Evolutionary conservation across 192 early-diverging fungal genomes (phyloP).

Genomic region (Gonapodya sp.): DNA sequence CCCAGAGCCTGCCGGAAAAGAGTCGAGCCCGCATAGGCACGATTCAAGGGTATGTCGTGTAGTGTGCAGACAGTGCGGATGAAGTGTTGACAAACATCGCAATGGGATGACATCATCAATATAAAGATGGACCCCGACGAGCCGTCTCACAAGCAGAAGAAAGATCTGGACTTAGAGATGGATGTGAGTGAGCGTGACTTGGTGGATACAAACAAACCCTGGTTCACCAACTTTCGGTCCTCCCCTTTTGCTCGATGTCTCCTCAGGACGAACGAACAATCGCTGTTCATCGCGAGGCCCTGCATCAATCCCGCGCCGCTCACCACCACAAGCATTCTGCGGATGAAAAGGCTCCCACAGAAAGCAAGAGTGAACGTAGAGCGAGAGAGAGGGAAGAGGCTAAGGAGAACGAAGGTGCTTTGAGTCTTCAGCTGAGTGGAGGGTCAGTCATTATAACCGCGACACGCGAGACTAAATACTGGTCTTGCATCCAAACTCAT

Average conservation of each 20-base stretch:
- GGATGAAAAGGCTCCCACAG: background rate
- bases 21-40: background rate
- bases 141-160: background rate
- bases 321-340: background rate
- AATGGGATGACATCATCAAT: background rate
- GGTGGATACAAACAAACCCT: background rate
- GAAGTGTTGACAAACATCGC: no score
- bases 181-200: background rate
- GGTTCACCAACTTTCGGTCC: no score
- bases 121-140: background rate
- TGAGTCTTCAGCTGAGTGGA: no score
- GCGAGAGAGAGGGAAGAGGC: background rate
- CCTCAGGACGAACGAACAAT: background rate
- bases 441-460: no score
- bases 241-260: no score
- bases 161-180: background rate
- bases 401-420: no score
- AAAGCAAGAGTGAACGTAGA: background rate
- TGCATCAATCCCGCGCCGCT: background rate
- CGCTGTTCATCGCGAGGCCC: background rate
- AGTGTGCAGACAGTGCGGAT: background rate
- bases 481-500: no score
- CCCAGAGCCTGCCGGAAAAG: background rate
- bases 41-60: background rate
- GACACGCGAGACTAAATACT: no score